These are phyloP conservation scores for Bolboschoenus planiculmis DNA, from an alignment of 176 grass and related monocot species.

Conservation along the genomic window DNA sequence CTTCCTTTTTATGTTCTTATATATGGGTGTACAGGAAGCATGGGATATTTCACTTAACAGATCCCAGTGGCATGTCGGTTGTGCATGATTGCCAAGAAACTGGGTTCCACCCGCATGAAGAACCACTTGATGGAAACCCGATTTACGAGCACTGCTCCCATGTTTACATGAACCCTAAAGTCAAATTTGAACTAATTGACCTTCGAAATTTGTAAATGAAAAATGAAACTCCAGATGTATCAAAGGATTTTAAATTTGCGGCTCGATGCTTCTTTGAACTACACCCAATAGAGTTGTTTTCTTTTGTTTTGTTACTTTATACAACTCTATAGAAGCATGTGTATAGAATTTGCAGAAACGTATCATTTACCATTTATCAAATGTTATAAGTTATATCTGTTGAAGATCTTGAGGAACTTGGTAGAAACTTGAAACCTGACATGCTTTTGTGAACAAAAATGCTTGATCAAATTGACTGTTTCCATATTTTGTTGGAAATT, in stretches of 20 bases:
- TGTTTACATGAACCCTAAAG: slow-evolving; percentile 76
- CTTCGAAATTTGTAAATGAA: slow-evolving; percentile 50
- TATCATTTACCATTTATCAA: neutral
- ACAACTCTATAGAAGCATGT: slow-evolving; percentile 10
- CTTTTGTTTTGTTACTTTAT: neutral
- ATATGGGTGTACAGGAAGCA: slow-evolving; percentile 66
- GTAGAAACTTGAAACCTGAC: neutral
- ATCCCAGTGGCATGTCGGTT: slow-evolving; percentile 79
- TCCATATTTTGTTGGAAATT: neutral
- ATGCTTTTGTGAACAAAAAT: too few species aligned
- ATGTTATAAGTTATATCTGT: neutral
- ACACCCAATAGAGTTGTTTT: neutral
- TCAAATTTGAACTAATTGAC: slow-evolving; percentile 80
- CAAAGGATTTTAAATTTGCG: neutral
- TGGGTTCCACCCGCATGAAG: slow-evolving; percentile 94
- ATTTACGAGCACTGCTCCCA: slow-evolving; percentile 92
- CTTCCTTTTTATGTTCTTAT: neutral
- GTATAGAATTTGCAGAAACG: slow-evolving; percentile 3
- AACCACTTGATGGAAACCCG: slow-evolving; percentile 67
- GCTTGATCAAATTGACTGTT: too few species aligned
- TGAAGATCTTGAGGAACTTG: neutral
- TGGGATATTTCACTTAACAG: slow-evolving; percentile 97
- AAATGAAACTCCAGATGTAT: neutral
- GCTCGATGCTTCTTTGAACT: neutral
- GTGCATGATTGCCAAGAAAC: slow-evolving; percentile 89